phyloP scores from a whole-genome alignment of 805 yeast genomes.

The Candida ulmi region DNA sequence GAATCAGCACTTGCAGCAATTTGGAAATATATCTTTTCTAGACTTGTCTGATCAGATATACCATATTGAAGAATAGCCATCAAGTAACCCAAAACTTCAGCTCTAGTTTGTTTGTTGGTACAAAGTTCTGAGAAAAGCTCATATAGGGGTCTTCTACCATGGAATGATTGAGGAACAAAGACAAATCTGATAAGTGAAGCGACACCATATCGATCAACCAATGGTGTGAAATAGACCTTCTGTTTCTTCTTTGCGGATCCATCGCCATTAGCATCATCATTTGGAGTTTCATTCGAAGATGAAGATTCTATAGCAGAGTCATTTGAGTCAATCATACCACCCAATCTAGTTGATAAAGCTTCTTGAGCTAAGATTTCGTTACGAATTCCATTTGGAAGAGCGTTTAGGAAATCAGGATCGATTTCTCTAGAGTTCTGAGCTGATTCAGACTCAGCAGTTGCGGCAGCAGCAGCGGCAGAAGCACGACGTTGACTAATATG shows the following conservation, averaged over 20 bases:
- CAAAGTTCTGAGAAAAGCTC: slow-evolving; percentile 64
- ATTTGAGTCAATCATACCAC: no score
- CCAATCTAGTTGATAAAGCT: slow-evolving; percentile 36
- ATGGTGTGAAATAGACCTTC: slow-evolving; percentile 49
- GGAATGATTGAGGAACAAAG: slow-evolving; percentile 65
- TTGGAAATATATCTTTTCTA: slow-evolving; percentile 57
- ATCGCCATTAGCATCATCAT: no score
- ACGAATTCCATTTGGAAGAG: slow-evolving; percentile 64
- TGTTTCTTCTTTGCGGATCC: slow-evolving; percentile 25
- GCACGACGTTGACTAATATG: slow-evolving; percentile 73
- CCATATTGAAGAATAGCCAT: slow-evolving; percentile 74
- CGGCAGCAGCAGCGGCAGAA: slow-evolving; percentile 30
- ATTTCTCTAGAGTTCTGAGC: slow-evolving; percentile 47
- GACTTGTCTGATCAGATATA: slow-evolving; percentile 48
- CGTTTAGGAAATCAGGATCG: slow-evolving; percentile 75
- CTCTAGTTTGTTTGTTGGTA: slow-evolving; percentile 69
- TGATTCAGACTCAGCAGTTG: slow-evolving; percentile 13
- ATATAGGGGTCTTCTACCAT: slow-evolving; percentile 57
- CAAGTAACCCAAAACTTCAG: slow-evolving; percentile 65
- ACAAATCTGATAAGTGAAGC: slow-evolving; percentile 66
- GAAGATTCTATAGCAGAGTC: no score
- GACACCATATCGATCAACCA: slow-evolving; percentile 71
- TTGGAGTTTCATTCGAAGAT: no score
- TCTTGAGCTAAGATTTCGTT: slow-evolving; percentile 59
- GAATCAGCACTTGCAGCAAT: slow-evolving; percentile 35